Evolutionary conservation across 768 basidiomycete species (phyloP).

Genomic region (Termitomyces sp.): DNA sequence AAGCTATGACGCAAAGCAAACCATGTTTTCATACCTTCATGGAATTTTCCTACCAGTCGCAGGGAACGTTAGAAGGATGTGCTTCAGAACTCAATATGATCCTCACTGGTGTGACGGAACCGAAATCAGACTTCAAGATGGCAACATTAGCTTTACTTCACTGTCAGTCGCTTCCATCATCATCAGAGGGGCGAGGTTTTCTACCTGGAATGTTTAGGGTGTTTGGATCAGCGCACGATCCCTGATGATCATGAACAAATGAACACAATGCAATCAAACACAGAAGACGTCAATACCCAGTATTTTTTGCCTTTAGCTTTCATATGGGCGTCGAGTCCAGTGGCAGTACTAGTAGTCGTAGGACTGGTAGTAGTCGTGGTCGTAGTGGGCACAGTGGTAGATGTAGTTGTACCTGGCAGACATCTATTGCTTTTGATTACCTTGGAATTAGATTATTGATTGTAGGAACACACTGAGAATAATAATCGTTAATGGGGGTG

Average conservation of each 20-base stretch:
- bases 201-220: constrained; percentile 25
- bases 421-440: constrained; percentile 16
- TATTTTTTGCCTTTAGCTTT: constrained; percentile 23
- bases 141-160: constrained; percentile 22
- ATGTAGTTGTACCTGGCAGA: constrained; percentile 16
- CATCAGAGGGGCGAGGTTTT: not conserved
- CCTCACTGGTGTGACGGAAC: constrained; percentile 29
- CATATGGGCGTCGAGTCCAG: constrained; percentile 16
- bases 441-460: not conserved
- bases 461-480: constrained; percentile 15
- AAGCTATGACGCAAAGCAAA: not conserved
- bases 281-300: constrained; percentile 14
- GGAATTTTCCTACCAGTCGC: constrained; percentile 25
- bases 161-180: not conserved
- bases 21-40: constrained; percentile 26
- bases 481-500: constrained; percentile 23
- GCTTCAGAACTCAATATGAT: not conserved
- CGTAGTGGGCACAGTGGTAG: constrained; percentile 13
- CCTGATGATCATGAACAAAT: constrained; percentile 12
- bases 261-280: not conserved
- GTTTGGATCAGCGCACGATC: constrained; percentile 24
- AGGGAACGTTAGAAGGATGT: not conserved
- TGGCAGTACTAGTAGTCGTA: constrained; percentile 13
- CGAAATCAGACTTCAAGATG: constrained; percentile 28
- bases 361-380: constrained; percentile 10